A percentile compares a stretch with the other conserved stretches of the same genome.
Evolutionary conservation across 148 eudicot genomes (phyloP).

Genomic region (Fagopyrum tataricum): DNA sequence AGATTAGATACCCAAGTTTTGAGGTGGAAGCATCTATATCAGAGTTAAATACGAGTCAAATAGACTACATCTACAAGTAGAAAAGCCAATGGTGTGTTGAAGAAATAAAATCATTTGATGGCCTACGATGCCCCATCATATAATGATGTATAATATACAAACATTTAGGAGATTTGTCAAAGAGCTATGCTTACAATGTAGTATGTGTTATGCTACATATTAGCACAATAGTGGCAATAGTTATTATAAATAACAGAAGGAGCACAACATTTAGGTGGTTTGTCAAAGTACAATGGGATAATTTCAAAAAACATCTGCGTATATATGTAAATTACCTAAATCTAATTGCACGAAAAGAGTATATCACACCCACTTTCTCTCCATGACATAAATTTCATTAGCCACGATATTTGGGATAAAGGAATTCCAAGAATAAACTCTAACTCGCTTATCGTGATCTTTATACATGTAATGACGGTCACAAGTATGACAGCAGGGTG

Average conservation of each 20-base stretch:
- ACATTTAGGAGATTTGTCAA: neutral
- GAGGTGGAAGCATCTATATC: neutral
- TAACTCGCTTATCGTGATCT: neutral
- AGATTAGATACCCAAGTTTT: slow-evolving; percentile 9
- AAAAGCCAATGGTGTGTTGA: neutral
- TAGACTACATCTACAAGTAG: neutral
- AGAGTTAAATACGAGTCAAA: neutral
- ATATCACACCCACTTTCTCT: neutral
- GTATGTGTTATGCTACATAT: no score
- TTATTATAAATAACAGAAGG: no score
- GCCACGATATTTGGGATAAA: neutral
- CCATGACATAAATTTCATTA: neutral
- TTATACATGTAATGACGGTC: slow-evolving; percentile 59
- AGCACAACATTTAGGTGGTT: no score
- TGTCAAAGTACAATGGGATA: neutral
- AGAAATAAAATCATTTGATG: neutral
- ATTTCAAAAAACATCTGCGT: neutral
- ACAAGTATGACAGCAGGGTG: slow-evolving; percentile 40
- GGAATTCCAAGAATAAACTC: neutral
- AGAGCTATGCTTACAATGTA: neutral
- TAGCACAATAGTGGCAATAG: no score
- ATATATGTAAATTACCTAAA: neutral
- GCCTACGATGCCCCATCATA: neutral
- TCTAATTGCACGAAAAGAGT: neutral
- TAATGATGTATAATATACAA: neutral